Evolutionary conservation across 2,329 filamentous ascomycete genomes (phyloP).

Genomic region (Botrytis tulipae): DNA sequence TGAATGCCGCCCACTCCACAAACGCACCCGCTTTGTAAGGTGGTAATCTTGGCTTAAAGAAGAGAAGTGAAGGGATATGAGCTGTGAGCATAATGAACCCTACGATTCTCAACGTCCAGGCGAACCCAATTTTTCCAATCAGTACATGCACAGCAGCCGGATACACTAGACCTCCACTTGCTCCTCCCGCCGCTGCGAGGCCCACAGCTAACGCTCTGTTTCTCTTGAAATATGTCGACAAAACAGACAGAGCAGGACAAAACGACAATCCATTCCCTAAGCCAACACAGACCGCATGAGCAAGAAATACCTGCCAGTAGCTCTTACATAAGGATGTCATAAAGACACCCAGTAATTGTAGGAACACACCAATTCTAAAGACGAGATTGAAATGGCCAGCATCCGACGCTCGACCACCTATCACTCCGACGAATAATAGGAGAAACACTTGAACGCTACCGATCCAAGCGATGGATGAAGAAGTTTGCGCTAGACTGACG

Average conservation of each 20-base stretch:
- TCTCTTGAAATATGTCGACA: constrained; percentile 22
- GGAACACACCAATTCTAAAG: neutral
- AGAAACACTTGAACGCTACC: neutral
- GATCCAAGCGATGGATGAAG: neutral
- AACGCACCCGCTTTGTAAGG: neutral
- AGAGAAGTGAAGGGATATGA: neutral
- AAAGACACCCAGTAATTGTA: constrained; percentile 28
- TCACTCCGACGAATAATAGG: neutral
- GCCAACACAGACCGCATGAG: constrained; percentile 32
- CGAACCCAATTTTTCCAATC: constrained; percentile 36
- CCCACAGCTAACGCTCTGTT: constrained; percentile 29
- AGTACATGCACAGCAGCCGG: constrained; percentile 39
- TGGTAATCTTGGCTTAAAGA: neutral
- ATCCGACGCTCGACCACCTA: neutral
- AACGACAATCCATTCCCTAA: constrained; percentile 30
- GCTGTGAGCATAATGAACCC: constrained; percentile 21
- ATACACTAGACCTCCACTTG: constrained; percentile 39
- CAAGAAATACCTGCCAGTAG: constrained; percentile 39
- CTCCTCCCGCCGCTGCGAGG: constrained; percentile 35
- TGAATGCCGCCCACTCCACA: neutral
- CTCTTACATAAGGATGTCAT: constrained; percentile 35
- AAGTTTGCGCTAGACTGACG: neutral
- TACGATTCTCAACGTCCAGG: constrained; percentile 28
- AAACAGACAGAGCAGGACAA: constrained; percentile 29
- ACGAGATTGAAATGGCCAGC: neutral